These are phyloP conservation scores for Pelargonium nanum DNA, from an alignment of 345 rosid species.

Conservation along the genomic window DNA sequence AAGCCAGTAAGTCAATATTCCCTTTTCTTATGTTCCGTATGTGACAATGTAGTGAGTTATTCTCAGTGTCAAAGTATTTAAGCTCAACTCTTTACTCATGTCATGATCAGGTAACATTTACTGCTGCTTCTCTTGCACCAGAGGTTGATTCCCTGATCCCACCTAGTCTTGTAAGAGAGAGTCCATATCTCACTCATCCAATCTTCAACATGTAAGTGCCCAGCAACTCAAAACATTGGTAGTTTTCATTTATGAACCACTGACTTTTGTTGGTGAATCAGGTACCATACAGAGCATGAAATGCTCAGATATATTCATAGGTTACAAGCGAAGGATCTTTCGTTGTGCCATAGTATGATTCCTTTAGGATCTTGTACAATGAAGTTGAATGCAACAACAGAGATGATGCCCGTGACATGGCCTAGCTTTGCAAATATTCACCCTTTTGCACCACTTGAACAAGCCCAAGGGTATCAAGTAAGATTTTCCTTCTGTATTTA, in stretches of 20 bases:
- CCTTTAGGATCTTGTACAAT: conserved; percentile 97
- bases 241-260: background rate
- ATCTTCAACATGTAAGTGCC: conserved; percentile 69
- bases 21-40: conserved; percentile 5
- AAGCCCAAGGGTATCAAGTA: conserved; percentile 88
- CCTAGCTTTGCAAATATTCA: conserved; percentile 81
- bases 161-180: conserved; percentile 56
- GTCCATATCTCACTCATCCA: conserved; percentile 62
- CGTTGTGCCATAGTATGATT: conserved; percentile 98
- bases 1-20: conserved; percentile 49
- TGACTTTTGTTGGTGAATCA: conserved; percentile 5
- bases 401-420: conserved; percentile 97
- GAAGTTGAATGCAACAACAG: conserved; percentile 95
- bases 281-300: conserved; percentile 95
- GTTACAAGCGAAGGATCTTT: conserved; percentile 84
- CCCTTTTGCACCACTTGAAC: conserved; percentile 81
- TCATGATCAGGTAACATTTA: conserved; percentile 56
- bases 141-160: conserved; percentile 75
- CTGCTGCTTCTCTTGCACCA: conserved; percentile 79
- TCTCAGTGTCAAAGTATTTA: background rate
- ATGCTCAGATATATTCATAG: conserved; percentile 73
- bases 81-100: conserved; percentile 4
- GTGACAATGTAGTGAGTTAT: background rate
- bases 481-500: background rate
- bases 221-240: conserved; percentile 6